Base-by-base conservation (phyloP, 176 grass and related monocot genomes). In the Zoysia japonica region DNA sequence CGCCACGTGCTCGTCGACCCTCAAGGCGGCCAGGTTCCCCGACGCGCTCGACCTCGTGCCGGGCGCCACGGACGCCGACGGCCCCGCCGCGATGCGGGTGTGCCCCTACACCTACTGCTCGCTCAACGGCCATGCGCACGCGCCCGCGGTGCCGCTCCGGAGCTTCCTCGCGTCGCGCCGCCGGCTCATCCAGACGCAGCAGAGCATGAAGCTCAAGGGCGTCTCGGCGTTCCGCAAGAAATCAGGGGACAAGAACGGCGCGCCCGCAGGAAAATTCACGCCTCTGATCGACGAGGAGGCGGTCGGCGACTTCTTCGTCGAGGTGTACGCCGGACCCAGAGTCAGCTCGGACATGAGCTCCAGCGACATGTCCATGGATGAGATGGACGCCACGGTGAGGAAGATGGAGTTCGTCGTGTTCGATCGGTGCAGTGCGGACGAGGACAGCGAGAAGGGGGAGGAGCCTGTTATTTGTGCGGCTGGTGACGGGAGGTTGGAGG, bases 81-180 rank as follows among this genome's bases (percentile, higher is more conserved):
- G 90, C 44, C 91, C 87, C 35, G 89, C 88, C 9, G 81, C 76
- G 53, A 37, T 79, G 64, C 81, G 89, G 15, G 96, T 93, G 17
- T 98, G 96, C 78, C 88, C 92, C 0, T 98, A 93, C 65, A 89
- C 86, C 9, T 98, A 95, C 83, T 98, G 96, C 75, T 98, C 92
- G 41, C 85, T 98, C 44, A 94, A 98, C 69, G 90, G 92, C 5
- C 96, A 92, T 85, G 54, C 3, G 65, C 90, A 98, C 61, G 71
- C 87, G 55, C 86, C 81, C 7, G 66, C 88, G 49, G 92, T 89
- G 75, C 90, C 96, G 28, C 85, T 98, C 46, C 93, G 86, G 82
- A 86, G 86, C 53, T 94, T 98, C 81, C 82, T 94, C 46, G 89
- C 96, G 17, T 89, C 68, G 56, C 91, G 87, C 46, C 87, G 92